Percentiles rank a stretch among this genome's conserved stretches.
Evolutionary conservation across 2,329 filamentous ascomycete genomes (phyloP).

Genomic region (Penicillium sp.): DNA sequence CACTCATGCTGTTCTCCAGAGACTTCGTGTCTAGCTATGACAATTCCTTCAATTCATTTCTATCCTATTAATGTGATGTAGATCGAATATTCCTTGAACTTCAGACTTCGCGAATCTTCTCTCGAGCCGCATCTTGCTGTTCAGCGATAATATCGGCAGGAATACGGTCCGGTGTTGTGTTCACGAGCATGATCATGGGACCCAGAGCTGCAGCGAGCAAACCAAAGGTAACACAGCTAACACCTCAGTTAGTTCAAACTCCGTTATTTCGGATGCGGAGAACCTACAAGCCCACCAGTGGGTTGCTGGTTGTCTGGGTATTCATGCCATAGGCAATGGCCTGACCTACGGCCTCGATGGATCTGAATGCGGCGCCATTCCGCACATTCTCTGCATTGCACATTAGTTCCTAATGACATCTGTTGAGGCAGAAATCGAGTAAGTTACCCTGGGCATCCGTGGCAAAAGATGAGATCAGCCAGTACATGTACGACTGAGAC

Average conservation of each 20-base stretch:
- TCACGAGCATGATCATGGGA: slow-evolving; percentile 45
- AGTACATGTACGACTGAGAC: slow-evolving; percentile 51
- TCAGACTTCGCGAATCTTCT: slow-evolving; percentile 6
- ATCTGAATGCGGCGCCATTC: slow-evolving; percentile 46
- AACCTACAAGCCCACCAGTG: slow-evolving; percentile 45
- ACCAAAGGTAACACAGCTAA: slow-evolving; percentile 43
- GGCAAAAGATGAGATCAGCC: slow-evolving; percentile 48
- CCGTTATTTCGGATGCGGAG: not conserved
- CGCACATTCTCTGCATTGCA: slow-evolving; percentile 41
- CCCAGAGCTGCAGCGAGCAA: slow-evolving; percentile 39
- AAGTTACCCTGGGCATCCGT: slow-evolving; percentile 43
- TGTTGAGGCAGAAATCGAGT: not conserved
- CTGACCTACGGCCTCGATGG: slow-evolving; percentile 46
- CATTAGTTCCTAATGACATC: slow-evolving; percentile 10
- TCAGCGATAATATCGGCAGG: slow-evolving; percentile 45
- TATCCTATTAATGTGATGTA: no score
- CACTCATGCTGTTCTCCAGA: no score
- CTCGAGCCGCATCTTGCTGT: slow-evolving; percentile 26
- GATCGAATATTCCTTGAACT: not conserved
- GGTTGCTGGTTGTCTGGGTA: slow-evolving; percentile 41
- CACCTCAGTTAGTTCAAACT: not conserved
- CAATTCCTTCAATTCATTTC: no score
- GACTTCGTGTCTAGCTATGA: no score
- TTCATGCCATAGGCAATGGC: slow-evolving; percentile 48
- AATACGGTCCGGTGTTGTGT: slow-evolving; percentile 44